Conservation (phyloP, 495 filamentous ascomycete species). For the Aspergillus nanangensis region DNA sequence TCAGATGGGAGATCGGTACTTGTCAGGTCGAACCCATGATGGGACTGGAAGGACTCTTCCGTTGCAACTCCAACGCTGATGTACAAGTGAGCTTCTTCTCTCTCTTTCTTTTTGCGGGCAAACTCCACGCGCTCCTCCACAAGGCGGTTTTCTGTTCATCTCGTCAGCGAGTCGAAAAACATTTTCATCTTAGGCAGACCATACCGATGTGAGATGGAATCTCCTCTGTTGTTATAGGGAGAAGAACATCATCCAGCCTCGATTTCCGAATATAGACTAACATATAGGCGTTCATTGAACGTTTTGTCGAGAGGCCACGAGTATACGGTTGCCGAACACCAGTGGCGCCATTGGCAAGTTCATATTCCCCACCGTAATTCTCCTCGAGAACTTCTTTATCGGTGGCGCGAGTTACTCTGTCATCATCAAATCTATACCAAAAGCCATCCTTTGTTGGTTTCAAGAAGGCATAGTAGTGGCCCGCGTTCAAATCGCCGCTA, state of each 20-base stretch:
- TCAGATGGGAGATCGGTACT: constrained; percentile 65
- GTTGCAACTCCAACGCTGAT: constrained; percentile 76
- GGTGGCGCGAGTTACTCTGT: constrained; percentile 89
- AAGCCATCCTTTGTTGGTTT: constrained; percentile 87
- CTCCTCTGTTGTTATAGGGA: constrained; percentile 67
- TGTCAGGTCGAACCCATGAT: constrained; percentile 83
- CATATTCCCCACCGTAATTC: constrained; percentile 91
- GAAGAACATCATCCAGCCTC: constrained; percentile 72
- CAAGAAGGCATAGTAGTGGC: constrained; percentile 98
- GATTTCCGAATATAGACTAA: constrained; percentile 93
- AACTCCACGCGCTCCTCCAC: constrained; percentile 74
- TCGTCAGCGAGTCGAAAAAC: constrained; percentile 23
- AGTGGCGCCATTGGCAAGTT: constrained; percentile 51
- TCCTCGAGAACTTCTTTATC: constrained; percentile 91
- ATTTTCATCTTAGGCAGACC: constrained; percentile 15
- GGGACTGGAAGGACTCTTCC: constrained; percentile 69
- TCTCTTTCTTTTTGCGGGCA: constrained; percentile 74
- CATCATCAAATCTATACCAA: constrained; percentile 98
- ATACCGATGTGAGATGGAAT: constrained; percentile 79
- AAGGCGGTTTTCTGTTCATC: constrained; percentile 54
- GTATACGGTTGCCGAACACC: constrained; percentile 64
- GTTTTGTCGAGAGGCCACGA: constrained; percentile 59
- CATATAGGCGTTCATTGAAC: constrained; percentile 91
- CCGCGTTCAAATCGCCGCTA: constrained; percentile 92
- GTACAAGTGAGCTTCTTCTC: constrained; percentile 90